A percentile compares a stretch with the other conserved stretches of the same genome.
phyloP scores from a whole-genome alignment of 106 monocot genomes.

The Platanthera guangdongensis region DNA sequence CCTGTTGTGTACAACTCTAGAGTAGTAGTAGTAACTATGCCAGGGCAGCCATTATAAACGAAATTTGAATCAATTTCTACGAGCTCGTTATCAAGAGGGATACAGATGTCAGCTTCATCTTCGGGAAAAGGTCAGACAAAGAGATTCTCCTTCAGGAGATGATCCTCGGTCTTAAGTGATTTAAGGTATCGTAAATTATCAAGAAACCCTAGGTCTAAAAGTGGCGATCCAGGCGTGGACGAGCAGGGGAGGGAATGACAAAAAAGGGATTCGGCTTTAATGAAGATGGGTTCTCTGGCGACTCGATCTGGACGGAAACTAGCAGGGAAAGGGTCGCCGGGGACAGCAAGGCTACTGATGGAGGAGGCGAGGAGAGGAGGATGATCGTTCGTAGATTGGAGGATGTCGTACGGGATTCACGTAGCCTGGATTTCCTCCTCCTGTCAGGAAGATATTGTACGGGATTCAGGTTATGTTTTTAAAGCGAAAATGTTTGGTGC shows the following conservation, averaged over 20 bases:
- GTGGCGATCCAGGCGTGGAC: conserved; percentile 20
- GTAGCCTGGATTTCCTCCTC: too few relatives aligned
- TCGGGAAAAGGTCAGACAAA: conserved; percentile 18
- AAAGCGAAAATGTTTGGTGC: too few relatives aligned
- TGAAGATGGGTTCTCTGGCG: too few relatives aligned
- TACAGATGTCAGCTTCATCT: conserved; percentile 43
- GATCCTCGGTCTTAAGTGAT: conserved; percentile 24
- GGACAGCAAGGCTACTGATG: too few relatives aligned
- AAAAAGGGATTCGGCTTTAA: conserved; percentile 27
- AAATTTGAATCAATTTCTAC: conserved; percentile 26
- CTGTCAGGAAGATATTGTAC: too few relatives aligned
- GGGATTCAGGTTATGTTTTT: too few relatives aligned
- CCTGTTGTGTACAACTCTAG: conserved; percentile 20
- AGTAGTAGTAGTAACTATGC: conserved; percentile 33
- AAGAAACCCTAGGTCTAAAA: conserved; percentile 23
- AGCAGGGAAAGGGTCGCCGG: too few relatives aligned
- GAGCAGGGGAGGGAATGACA: conserved; percentile 40
- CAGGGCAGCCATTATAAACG: conserved; percentile 74
- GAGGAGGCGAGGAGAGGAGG: too few relatives aligned
- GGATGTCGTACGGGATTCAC: too few relatives aligned
- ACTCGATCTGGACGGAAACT: too few relatives aligned
- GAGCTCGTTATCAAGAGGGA: conserved; percentile 50
- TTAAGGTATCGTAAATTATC: conserved; percentile 16
- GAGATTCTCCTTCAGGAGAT: conserved; percentile 16
- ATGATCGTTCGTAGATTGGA: too few relatives aligned